phyloP scores from a whole-genome alignment of 805 yeast species.

The Yarrowia porcina region DNA sequence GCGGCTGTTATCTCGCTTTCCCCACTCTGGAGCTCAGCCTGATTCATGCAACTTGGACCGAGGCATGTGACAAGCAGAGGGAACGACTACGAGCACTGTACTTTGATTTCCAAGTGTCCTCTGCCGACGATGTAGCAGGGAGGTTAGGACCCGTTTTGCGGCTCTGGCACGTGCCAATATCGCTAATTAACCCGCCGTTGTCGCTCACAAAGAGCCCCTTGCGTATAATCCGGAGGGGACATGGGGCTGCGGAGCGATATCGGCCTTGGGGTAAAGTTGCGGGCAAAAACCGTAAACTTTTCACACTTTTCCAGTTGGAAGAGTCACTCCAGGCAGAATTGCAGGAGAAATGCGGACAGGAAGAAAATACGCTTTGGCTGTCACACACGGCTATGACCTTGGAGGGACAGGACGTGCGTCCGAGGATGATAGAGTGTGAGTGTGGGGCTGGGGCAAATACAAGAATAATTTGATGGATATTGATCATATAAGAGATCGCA shows the following conservation, averaged over 20 bases:
- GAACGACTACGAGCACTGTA: no score
- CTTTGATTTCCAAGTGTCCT: background rate
- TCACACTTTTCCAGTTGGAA: no score
- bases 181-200: background rate
- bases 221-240: background rate
- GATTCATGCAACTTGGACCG: conserved; percentile 17
- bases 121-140: background rate
- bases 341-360: background rate
- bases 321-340: background rate
- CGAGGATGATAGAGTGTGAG: conserved; percentile 15
- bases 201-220: conserved; percentile 8
- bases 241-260: background rate
- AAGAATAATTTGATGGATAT: background rate
- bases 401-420: no score
- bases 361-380: background rate
- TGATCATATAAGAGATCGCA: background rate
- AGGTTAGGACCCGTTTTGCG: background rate
- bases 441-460: background rate
- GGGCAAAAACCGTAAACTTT: background rate
- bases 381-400: conserved; percentile 10
- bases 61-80: conserved; percentile 11
- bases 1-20: background rate
- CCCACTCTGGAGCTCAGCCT: background rate
- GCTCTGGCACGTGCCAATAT: background rate
- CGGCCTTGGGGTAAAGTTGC: background rate